phyloP scores from a whole-genome alignment of 495 filamentous ascomycete genomes.

The Aspergillus funiculosus region DNA sequence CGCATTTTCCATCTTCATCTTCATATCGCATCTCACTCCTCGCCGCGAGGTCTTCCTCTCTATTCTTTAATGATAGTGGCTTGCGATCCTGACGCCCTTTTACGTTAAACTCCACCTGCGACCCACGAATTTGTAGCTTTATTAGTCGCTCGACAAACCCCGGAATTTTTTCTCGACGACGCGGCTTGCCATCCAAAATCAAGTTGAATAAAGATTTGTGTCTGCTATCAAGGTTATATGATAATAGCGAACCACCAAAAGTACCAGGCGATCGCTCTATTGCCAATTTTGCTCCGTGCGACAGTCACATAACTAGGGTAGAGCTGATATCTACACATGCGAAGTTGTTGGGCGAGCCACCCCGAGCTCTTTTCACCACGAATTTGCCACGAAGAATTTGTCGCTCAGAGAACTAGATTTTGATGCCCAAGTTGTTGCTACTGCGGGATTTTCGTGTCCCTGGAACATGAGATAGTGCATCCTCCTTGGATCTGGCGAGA shows the following conservation, averaged over 20 bases:
- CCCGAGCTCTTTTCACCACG: too few relatives aligned
- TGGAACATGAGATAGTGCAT: conserved; percentile 31
- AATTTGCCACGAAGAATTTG: neutral
- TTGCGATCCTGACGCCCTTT: neutral
- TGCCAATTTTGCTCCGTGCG: neutral
- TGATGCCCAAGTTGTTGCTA: neutral
- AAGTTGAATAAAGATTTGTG: neutral
- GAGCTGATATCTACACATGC: neutral
- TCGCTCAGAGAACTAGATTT: neutral
- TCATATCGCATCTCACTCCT: neutral
- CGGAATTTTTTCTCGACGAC: too few relatives aligned
- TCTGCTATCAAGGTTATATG: conserved; percentile 1
- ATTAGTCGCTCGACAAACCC: too few relatives aligned
- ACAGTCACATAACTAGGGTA: neutral
- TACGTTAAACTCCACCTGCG: neutral
- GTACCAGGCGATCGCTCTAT: neutral
- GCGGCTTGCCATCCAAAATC: too few relatives aligned
- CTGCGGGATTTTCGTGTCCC: neutral
- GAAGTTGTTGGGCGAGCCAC: neutral
- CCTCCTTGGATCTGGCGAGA: neutral
- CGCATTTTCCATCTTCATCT: neutral
- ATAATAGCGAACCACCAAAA: neutral
- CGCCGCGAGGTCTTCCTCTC: neutral
- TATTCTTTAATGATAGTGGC: neutral
- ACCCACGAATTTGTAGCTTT: too few relatives aligned